A percentile compares a stretch with the other conserved stretches of the same genome.
Evolutionary conservation across 768 basidiomycete genomes (phyloP).

Genomic region (Calvatia gigantea): DNA sequence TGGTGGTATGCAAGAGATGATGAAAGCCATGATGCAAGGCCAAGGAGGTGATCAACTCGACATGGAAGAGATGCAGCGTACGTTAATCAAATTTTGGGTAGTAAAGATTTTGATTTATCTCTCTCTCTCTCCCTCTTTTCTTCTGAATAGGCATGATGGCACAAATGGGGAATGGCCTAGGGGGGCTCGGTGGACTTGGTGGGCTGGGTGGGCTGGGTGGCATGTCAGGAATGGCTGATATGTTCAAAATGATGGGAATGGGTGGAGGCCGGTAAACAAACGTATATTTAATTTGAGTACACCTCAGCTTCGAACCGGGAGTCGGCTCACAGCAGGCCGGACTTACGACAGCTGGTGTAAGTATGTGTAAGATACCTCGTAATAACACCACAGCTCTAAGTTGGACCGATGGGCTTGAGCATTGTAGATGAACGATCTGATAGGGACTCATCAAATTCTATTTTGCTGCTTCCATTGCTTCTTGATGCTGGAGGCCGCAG

Average conservation of each 20-base stretch:
- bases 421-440: background rate
- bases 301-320: background rate
- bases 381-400: background rate
- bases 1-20: conserved; percentile 96
- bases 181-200: conserved; percentile 54
- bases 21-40: conserved; percentile 97
- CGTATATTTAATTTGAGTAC: background rate
- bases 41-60: conserved; percentile 87
- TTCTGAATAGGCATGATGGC: conserved; percentile 75
- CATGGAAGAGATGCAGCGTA: conserved; percentile 94
- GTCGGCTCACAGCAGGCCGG: background rate
- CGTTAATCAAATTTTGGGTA: conserved; percentile 18
- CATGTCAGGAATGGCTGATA: conserved; percentile 69
- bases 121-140: too few relatives aligned
- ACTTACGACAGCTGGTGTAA: background rate
- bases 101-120: background rate
- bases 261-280: conserved; percentile 37
- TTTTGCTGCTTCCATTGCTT: conserved; percentile 43
- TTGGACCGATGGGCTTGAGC: background rate
- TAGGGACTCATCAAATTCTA: conserved; percentile 13
- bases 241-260: conserved; percentile 91
- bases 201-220: conserved; percentile 53
- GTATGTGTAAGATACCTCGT: background rate
- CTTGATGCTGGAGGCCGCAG: conserved; percentile 60
- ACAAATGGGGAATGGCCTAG: conserved; percentile 73